These are phyloP conservation scores for Ophiocordyceps sinensis DNA, from an alignment of 2,329 filamentous ascomycete species.

Conservation along the genomic window DNA sequence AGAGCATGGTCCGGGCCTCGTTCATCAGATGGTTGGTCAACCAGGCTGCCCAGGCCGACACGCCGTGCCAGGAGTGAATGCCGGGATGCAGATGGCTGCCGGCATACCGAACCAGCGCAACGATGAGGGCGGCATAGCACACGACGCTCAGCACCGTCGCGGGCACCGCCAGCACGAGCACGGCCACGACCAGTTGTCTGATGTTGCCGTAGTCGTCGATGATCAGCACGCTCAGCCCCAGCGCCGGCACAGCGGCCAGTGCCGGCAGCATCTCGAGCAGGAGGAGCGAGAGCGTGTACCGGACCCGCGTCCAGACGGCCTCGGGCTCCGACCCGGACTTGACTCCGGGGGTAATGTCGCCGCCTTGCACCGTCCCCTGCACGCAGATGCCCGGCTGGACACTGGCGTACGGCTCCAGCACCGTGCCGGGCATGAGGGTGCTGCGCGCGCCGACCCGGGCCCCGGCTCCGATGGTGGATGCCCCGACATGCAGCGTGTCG, in stretches of 20 bases:
- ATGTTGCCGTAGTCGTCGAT: conserved; percentile 1
- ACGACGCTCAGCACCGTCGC: neutral
- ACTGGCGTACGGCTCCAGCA: conserved; percentile 5
- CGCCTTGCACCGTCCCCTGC: neutral
- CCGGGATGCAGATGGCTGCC: conserved; percentile 3
- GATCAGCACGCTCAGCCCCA: conserved; percentile 4
- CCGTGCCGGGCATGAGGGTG: conserved; percentile 7
- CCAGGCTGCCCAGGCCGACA: conserved; percentile 8
- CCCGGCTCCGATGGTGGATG: conserved; percentile 5
- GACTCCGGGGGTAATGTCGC: neutral
- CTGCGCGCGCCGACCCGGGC: conserved; percentile 7
- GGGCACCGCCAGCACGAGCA: neutral
- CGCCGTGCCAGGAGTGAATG: conserved; percentile 8
- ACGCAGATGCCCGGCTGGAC: conserved; percentile 6
- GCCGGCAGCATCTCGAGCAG: conserved; percentile 5
- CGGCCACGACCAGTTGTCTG: neutral
- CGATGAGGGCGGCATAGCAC: neutral
- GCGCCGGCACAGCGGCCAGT: conserved; percentile 2
- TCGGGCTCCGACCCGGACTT: neutral
- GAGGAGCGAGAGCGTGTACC: conserved; percentile 4
- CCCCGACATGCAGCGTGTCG: conserved; percentile 7
- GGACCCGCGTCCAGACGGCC: conserved; percentile 1
- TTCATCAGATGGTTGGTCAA: conserved; percentile 6
- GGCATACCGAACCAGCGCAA: neutral
- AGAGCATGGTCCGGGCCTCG: conserved; percentile 3